Evolutionary conservation across 2,329 filamentous ascomycete genomes (phyloP).

Genomic region (Botrytis elliptica): DNA sequence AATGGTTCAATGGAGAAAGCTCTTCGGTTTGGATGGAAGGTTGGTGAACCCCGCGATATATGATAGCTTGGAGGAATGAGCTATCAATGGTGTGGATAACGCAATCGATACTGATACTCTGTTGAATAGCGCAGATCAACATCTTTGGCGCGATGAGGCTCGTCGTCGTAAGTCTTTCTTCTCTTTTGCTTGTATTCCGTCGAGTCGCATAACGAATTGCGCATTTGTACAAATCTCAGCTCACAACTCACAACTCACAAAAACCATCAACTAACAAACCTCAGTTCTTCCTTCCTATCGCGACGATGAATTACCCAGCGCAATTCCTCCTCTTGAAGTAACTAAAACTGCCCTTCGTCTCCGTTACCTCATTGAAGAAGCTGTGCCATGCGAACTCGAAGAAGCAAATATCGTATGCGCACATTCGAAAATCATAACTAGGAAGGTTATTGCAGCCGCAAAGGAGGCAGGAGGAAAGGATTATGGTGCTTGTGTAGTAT

Average conservation of each 20-base stretch:
- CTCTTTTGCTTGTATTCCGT: neutral
- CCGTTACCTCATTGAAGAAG: conserved; percentile 85
- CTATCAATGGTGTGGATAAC: neutral
- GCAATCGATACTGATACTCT: neutral
- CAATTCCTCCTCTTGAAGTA: conserved; percentile 74
- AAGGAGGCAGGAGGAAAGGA: conserved; percentile 76
- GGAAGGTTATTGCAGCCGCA: conserved; percentile 74
- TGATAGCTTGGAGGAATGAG: neutral
- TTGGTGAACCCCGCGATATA: conserved; percentile 24
- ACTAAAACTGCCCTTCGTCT: conserved; percentile 87
- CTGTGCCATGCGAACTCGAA: conserved; percentile 87
- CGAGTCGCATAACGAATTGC: neutral
- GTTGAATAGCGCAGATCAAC: conserved; percentile 26
- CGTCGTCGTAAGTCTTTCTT: conserved; percentile 30
- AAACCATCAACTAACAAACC: neutral
- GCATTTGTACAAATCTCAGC: neutral
- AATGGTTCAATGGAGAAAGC: conserved; percentile 38
- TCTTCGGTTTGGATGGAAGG: conserved; percentile 37
- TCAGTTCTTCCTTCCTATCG: conserved; percentile 65
- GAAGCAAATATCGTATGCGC: conserved; percentile 70
- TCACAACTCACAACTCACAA: neutral
- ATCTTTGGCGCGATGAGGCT: conserved; percentile 36
- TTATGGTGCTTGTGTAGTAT: conserved; percentile 70
- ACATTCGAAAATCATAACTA: conserved; percentile 83
- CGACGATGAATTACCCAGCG: conserved; percentile 58